These are phyloP conservation scores for Camillea tinctor DNA, from an alignment of 2,329 filamentous ascomycete species.

Conservation along the genomic window DNA sequence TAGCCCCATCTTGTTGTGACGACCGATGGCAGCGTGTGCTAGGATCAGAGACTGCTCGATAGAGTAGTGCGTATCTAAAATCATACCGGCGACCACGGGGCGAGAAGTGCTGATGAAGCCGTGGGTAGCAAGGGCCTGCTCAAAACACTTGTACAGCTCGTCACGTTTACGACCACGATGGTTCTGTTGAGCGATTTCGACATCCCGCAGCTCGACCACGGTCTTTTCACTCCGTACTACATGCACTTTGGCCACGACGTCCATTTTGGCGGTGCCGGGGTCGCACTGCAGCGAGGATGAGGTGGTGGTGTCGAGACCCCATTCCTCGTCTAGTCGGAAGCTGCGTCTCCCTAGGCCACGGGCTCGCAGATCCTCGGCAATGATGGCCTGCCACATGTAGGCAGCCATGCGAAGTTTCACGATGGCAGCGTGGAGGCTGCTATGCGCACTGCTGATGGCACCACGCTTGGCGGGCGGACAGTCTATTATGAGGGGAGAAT, in stretches of 20 bases:
- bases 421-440: conserved; percentile 60
- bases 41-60: conserved; percentile 55
- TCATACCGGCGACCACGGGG: conserved; percentile 68
- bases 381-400: conserved; percentile 76
- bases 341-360: conserved; percentile 67
- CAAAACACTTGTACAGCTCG: conserved; percentile 45
- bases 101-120: conserved; percentile 37
- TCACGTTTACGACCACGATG: conserved; percentile 52
- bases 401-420: conserved; percentile 72
- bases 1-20: conserved; percentile 50
- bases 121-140: conserved; percentile 45
- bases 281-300: conserved; percentile 3
- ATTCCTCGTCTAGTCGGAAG: conserved; percentile 73
- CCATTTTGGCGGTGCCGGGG: conserved; percentile 41
- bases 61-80: conserved; percentile 70
- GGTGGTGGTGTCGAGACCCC: conserved; percentile 58
- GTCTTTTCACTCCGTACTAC: conserved; percentile 65
- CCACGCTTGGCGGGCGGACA: conserved; percentile 60
- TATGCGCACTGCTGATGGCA: conserved; percentile 49
- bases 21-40: conserved; percentile 64
- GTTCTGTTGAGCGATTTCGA: conserved; percentile 66
- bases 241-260: conserved; percentile 68
- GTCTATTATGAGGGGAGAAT: conserved; percentile 68
- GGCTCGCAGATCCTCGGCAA: conserved; percentile 70
- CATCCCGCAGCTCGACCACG: conserved; percentile 61